These are phyloP conservation scores for Tulasnella sp. DNA, from an alignment of 768 basidiomycete species.

Conservation along the genomic window DNA sequence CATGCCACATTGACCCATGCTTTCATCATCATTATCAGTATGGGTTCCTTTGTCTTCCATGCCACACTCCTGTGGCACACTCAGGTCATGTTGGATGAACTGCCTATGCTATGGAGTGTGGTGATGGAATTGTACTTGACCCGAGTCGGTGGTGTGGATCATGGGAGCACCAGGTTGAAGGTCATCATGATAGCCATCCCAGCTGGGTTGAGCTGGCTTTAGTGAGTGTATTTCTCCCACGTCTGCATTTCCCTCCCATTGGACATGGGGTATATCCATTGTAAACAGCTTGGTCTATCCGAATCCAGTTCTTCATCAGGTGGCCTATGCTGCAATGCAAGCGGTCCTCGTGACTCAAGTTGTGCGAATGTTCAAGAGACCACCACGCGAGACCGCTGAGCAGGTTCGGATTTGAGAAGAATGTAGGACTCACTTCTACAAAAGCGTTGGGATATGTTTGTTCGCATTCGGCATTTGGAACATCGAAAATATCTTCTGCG, in stretches of 20 bases:
- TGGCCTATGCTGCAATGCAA: slow-evolving; percentile 27
- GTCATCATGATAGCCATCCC: slow-evolving; percentile 25
- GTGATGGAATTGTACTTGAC: slow-evolving; percentile 24
- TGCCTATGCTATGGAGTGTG: slow-evolving; percentile 31
- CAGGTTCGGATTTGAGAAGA: neutral
- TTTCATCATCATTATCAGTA: slow-evolving; percentile 23
- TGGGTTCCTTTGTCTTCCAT: slow-evolving; percentile 30
- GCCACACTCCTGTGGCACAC: slow-evolving; percentile 28
- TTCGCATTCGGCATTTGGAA: slow-evolving; percentile 30
- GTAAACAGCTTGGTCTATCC: slow-evolving; percentile 28
- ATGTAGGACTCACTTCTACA: slow-evolving; percentile 19
- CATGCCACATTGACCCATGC: slow-evolving; percentile 17
- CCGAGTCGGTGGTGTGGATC: slow-evolving; percentile 11
- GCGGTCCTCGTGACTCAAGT: slow-evolving; percentile 19
- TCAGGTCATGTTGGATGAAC: slow-evolving; percentile 29
- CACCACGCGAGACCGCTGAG: neutral
- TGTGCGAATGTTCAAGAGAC: slow-evolving; percentile 20
- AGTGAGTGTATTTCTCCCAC: slow-evolving; percentile 23
- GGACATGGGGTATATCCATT: slow-evolving; percentile 15
- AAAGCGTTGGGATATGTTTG: slow-evolving; percentile 24
- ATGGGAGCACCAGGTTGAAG: neutral
- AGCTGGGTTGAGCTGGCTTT: slow-evolving; percentile 26
- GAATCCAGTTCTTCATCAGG: slow-evolving; percentile 31
- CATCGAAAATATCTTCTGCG: slow-evolving; percentile 30
- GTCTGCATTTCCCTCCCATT: no score